Percentiles rank a stretch among this genome's conserved stretches.
phyloP scores from a whole-genome alignment of 106 monocot species.

The Platanthera zijinensis region DNA sequence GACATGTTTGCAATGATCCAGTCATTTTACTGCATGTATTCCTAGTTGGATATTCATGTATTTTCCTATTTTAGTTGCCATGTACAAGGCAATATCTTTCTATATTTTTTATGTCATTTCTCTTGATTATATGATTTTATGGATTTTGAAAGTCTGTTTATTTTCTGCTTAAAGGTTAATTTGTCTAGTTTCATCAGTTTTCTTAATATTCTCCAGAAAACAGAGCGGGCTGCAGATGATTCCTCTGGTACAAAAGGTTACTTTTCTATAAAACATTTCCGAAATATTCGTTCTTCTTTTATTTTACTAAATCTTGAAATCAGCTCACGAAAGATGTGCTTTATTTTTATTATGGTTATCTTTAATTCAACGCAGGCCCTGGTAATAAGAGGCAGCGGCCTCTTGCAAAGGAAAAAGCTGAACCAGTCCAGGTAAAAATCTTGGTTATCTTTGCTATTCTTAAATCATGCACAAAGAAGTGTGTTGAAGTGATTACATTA shows the following conservation, averaged over 20 bases:
- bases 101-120: background rate
- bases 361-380: constrained; percentile 7
- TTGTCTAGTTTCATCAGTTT: background rate
- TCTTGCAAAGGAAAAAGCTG: constrained; percentile 7
- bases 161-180: background rate
- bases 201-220: constrained; percentile 4
- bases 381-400: constrained; percentile 7
- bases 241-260: constrained; percentile 7
- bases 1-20: background rate
- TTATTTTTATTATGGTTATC: background rate
- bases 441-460: background rate
- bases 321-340: background rate
- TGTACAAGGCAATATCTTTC: background rate
- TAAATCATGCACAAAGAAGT: constrained; percentile 2
- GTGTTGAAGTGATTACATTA: background rate
- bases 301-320: background rate
- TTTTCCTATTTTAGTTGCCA: background rate
- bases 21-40: background rate
- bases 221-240: background rate
- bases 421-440: background rate
- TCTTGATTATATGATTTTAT: constrained; percentile 1
- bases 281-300: background rate
- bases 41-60: background rate
- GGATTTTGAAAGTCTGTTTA: background rate
- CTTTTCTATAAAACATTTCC: background rate